A percentile compares a stretch with the other conserved stretches of the same genome.
phyloP scores from a whole-genome alignment of 495 filamentous ascomycete genomes.

The Neurospora sp. region DNA sequence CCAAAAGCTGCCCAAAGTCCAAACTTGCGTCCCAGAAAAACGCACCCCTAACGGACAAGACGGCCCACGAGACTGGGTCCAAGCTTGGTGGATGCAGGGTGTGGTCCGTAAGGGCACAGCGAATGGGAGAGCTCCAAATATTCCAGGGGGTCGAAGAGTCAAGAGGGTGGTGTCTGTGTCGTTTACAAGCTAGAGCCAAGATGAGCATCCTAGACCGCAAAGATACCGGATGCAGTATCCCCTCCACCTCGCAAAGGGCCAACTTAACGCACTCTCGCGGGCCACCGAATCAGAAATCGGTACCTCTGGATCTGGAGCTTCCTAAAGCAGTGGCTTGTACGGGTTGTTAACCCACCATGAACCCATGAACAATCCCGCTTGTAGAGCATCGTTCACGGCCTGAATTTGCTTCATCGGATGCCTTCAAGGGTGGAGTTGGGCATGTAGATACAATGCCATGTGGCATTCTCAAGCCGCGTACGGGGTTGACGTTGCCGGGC shows the following conservation, averaged over 20 bases:
- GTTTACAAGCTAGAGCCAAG: constrained; percentile 7
- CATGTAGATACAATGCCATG: neutral
- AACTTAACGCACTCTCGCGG: constrained; percentile 3
- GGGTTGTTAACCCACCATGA: neutral
- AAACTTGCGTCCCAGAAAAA: neutral
- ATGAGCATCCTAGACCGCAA: constrained; percentile 15
- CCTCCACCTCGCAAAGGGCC: constrained; percentile 1
- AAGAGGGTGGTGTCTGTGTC: neutral
- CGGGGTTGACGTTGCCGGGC: neutral
- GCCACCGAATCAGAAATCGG: neutral
- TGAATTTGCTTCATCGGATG: neutral
- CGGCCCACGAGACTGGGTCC: neutral
- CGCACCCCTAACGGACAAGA: neutral
- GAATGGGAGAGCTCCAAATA: neutral
- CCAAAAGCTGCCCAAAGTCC: neutral
- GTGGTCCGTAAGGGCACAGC: neutral
- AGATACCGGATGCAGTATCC: constrained; percentile 9
- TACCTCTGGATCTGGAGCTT: constrained; percentile 1
- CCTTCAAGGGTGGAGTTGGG: neutral
- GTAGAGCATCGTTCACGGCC: neutral
- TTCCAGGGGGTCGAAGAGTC: neutral
- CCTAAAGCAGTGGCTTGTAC: constrained; percentile 5
- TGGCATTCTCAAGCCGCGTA: neutral
- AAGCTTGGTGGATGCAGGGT: neutral
- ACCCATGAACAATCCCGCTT: neutral